These are phyloP conservation scores for Monosporascus sp. DNA, from an alignment of 2,329 filamentous ascomycete species.

Conservation along the genomic window DNA sequence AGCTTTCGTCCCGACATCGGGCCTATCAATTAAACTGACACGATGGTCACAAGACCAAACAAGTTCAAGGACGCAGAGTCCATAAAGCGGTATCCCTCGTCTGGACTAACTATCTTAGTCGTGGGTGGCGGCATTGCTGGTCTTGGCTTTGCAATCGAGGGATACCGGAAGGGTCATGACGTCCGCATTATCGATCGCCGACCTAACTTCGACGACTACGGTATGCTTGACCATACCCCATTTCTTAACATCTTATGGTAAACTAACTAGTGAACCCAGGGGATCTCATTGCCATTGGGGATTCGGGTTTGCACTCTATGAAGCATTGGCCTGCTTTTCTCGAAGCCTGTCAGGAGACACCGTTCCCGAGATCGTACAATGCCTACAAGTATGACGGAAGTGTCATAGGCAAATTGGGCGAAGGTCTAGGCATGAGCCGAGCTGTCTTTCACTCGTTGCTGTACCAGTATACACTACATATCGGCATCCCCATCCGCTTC, in stretches of 20 bases:
- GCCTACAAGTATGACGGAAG: not conserved
- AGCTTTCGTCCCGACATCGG: too few relatives aligned
- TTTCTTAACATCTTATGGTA: not conserved
- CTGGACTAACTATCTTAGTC: not conserved
- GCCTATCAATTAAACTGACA: too few relatives aligned
- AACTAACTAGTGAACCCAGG: too few relatives aligned
- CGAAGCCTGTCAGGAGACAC: too few relatives aligned
- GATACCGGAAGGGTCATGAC: not conserved
- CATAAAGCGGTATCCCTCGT: too few relatives aligned
- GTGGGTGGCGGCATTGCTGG: slow-evolving; percentile 3
- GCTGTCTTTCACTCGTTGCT: not conserved
- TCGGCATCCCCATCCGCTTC: not conserved
- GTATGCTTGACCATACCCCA: not conserved
- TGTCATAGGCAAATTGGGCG: not conserved
- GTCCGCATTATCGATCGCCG: not conserved
- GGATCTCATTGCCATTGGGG: too few relatives aligned
- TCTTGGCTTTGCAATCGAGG: slow-evolving; percentile 1
- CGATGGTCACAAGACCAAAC: too few relatives aligned
- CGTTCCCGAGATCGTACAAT: not conserved
- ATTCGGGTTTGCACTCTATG: too few relatives aligned
- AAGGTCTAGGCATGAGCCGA: too few relatives aligned
- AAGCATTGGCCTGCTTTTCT: too few relatives aligned
- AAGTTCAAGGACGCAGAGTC: too few relatives aligned
- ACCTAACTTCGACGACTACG: not conserved
- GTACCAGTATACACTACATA: not conserved